Evolutionary conservation across 2,329 filamentous ascomycete genomes (phyloP).

Genomic region (Xylariaceae sp.): DNA sequence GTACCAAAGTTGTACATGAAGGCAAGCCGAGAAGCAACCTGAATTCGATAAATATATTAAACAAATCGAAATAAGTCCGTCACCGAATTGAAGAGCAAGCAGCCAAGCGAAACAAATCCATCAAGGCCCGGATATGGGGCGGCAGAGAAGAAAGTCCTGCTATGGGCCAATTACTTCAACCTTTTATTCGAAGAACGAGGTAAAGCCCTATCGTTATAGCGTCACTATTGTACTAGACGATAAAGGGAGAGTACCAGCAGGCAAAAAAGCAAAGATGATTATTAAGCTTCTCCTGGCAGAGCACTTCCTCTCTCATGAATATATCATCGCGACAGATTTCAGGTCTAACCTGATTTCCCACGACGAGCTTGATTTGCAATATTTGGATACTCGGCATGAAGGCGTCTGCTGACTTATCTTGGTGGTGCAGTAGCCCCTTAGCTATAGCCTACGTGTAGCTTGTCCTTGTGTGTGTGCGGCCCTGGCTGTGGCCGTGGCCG

Average conservation of each 20-base stretch:
- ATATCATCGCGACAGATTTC: conserved; percentile 9
- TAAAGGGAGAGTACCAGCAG: not conserved
- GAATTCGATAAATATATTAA: not conserved
- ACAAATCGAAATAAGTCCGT: conserved; percentile 9
- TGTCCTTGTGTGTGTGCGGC: no score
- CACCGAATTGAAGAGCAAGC: not conserved
- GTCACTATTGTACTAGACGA: not conserved
- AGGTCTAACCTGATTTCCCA: conserved; percentile 6
- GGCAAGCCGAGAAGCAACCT: not conserved
- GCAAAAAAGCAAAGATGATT: conserved; percentile 15
- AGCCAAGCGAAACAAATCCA: conserved; percentile 1
- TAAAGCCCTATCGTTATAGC: conserved; percentile 8
- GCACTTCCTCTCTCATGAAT: not conserved
- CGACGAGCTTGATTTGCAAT: conserved; percentile 1
- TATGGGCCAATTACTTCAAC: conserved; percentile 15
- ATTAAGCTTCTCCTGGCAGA: conserved; percentile 4
- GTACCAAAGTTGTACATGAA: not conserved
- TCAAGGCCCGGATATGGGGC: conserved; percentile 12
- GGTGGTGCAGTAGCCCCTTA: no score
- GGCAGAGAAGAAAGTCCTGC: not conserved
- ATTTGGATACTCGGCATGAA: no score
- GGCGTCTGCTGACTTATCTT: no score
- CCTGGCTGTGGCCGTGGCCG: no score
- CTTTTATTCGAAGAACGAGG: not conserved
- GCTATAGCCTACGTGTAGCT: no score